These are phyloP conservation scores for Cercospora janseana DNA, from an alignment of 2,329 filamentous ascomycete species.

Conservation along the genomic window DNA sequence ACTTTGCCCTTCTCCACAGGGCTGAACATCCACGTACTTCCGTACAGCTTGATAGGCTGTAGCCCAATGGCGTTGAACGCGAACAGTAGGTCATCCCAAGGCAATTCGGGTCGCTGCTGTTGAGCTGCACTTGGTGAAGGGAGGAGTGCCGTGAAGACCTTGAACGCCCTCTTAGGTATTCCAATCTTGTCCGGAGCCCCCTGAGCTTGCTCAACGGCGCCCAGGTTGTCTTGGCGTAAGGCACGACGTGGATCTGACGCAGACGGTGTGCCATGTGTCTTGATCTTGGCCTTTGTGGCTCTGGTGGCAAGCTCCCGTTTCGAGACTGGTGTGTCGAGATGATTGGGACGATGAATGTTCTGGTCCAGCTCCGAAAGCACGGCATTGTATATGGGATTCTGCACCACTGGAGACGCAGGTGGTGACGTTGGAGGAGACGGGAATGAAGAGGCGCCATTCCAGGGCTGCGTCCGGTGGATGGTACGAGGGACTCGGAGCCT, in stretches of 20 bases:
- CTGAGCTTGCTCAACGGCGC: neutral
- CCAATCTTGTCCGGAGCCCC: constrained; percentile 12
- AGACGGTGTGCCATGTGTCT: constrained; percentile 27
- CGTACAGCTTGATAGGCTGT: constrained; percentile 56
- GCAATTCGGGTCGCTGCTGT: constrained; percentile 49
- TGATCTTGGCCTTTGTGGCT: constrained; percentile 26
- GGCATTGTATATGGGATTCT: neutral
- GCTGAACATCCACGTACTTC: constrained; percentile 61
- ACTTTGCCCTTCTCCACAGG: constrained; percentile 32
- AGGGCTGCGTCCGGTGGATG: constrained; percentile 52
- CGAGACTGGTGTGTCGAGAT: constrained; percentile 9
- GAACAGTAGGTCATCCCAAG: constrained; percentile 55
- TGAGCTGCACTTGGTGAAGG: constrained; percentile 34
- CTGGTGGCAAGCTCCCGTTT: constrained; percentile 15
- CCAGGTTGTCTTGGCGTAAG: neutral
- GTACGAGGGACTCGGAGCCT: constrained; percentile 33
- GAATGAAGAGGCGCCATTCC: constrained; percentile 41
- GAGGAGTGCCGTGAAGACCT: constrained; percentile 48
- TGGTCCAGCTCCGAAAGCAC: constrained; percentile 18
- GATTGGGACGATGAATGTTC: constrained; percentile 18
- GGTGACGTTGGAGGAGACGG: neutral
- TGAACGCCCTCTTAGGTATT: constrained; percentile 32
- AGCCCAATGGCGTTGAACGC: constrained; percentile 55
- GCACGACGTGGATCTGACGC: constrained; percentile 18
- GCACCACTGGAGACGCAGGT: neutral